A percentile compares a stretch with the other conserved stretches of the same genome.
phyloP scores from a whole-genome alignment of 139 green algal genomes.

The Chlorella sp. region DNA sequence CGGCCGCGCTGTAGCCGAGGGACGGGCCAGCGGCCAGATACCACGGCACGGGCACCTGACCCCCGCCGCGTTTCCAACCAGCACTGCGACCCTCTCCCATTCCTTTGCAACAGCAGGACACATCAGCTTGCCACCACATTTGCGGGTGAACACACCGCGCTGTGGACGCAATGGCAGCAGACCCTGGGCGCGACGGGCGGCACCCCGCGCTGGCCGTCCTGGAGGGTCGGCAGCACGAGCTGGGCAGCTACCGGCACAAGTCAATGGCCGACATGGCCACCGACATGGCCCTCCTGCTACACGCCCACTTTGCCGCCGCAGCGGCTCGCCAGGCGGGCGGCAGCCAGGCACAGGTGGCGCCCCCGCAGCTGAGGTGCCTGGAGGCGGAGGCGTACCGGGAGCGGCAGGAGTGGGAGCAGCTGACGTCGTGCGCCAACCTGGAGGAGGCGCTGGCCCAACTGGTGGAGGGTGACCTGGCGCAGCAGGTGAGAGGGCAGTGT shows the following conservation, averaged over 20 bases:
- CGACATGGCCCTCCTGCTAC: constrained; percentile 1
- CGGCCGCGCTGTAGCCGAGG: not conserved
- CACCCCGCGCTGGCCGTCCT: not conserved
- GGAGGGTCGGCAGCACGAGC: not conserved
- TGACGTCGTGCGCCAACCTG: not conserved
- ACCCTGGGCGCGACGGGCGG: not conserved
- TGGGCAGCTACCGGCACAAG: not conserved
- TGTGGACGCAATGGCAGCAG: not conserved
- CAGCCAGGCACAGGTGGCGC: not conserved
- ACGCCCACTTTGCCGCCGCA: not conserved
- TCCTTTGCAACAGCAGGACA: no score
- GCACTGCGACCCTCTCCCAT: no score
- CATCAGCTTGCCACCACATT: no score
- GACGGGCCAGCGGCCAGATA: no score
- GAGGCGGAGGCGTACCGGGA: not conserved
- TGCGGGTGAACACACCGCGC: no score
- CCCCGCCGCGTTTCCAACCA: no score
- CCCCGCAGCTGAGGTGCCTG: not conserved
- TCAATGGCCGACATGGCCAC: not conserved
- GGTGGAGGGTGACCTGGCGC: not conserved
- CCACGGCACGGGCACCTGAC: no score
- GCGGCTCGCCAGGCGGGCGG: not conserved
- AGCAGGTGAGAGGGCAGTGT: not conserved
- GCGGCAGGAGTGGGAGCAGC: constrained; percentile 9
- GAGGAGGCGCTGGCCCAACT: not conserved